Evolutionary conservation across 768 basidiomycete genomes (phyloP).

Genomic region (Gautieria morchelliformis): DNA sequence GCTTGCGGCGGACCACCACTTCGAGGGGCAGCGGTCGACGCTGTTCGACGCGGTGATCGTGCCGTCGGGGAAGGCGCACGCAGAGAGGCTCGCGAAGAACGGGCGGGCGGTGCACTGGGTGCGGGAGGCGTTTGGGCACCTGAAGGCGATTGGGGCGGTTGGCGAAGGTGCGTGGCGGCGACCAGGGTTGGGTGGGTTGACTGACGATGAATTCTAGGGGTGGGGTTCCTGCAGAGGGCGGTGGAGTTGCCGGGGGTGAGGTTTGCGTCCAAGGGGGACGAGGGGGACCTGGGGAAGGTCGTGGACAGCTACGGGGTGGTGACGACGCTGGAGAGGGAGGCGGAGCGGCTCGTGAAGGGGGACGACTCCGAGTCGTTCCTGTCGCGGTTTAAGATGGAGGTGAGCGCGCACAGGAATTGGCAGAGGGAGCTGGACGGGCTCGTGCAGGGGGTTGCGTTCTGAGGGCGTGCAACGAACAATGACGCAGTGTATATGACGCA

Average conservation of each 20-base stretch:
- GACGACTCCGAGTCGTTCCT: neutral
- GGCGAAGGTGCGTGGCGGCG: conserved; percentile 25
- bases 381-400: neutral
- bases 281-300: neutral
- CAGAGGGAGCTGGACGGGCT: conserved; percentile 5
- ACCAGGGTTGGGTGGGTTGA: neutral
- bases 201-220: neutral
- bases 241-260: neutral
- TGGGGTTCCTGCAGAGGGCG: neutral
- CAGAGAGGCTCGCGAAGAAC: conserved; percentile 43
- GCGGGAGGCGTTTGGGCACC: conserved; percentile 79
- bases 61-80: conserved; percentile 57
- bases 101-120: conserved; percentile 78
- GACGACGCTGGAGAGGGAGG: neutral
- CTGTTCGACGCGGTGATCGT: conserved; percentile 78
- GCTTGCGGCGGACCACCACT: conserved; percentile 16
- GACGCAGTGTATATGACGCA: no score
- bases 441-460: neutral
- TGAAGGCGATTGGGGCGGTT: conserved; percentile 71
- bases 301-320: conserved; percentile 4
- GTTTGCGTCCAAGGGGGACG: neutral
- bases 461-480: neutral
- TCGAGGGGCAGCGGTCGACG: conserved; percentile 72
- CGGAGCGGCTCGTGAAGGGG: neutral
- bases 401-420: neutral